A percentile compares a stretch with the other conserved stretches of the same genome.
These are phyloP conservation scores for Neolecta irregularis DNA, from an alignment of 1,139 yeast genomes.

Conservation along the genomic window DNA sequence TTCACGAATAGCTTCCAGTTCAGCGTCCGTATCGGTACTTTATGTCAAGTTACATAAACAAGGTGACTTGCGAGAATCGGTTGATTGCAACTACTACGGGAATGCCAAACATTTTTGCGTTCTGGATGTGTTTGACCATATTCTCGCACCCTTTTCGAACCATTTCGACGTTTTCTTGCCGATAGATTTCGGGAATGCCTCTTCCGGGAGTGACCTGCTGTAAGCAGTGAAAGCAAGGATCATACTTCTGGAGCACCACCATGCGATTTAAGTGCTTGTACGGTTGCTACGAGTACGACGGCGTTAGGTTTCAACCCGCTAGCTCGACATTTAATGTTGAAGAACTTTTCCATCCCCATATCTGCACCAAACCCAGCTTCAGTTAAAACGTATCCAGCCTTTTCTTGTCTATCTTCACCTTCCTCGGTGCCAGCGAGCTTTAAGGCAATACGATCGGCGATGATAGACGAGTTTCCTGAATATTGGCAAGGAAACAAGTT, in stretches of 20 bases:
- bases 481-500: constrained; percentile 23
- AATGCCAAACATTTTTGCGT: constrained; percentile 73
- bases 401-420: constrained; percentile 38
- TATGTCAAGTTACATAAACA: background rate
- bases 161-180: constrained; percentile 72
- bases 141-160: constrained; percentile 75
- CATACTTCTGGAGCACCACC: constrained; percentile 90
- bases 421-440: constrained; percentile 70
- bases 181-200: constrained; percentile 73
- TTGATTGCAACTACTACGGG: constrained; percentile 96
- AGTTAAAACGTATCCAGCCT: constrained; percentile 83
- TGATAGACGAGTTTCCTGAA: constrained; percentile 36
- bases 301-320: constrained; percentile 85
- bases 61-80: constrained; percentile 40
- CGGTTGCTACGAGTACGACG: constrained; percentile 91
- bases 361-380: constrained; percentile 99
- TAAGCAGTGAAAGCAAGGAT: background rate
- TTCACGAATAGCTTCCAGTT: constrained; percentile 69
- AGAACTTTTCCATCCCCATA: constrained; percentile 97
- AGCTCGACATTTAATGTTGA: constrained; percentile 89
- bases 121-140: constrained; percentile 77
- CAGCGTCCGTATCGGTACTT: constrained; percentile 57
- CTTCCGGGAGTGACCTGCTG: constrained; percentile 63
- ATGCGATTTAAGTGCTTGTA: constrained; percentile 89
- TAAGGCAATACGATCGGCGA: constrained; percentile 91